Conservation (phyloP, 1,284 basidiomycete species). For the Irpex rosettiformis region DNA sequence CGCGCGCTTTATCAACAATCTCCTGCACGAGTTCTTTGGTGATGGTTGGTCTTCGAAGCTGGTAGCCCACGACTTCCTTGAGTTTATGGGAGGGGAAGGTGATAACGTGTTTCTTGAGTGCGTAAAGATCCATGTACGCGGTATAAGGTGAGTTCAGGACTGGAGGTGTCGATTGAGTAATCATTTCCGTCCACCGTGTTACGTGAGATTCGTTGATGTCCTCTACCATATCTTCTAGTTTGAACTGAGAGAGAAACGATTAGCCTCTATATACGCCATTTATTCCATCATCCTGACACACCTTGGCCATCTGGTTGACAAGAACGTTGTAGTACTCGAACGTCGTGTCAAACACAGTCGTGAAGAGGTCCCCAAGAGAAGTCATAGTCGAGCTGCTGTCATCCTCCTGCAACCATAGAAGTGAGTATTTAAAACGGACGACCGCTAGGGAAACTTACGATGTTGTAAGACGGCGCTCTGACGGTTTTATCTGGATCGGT, state of each 20-base stretch:
- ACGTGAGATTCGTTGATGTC: conserved; percentile 90
- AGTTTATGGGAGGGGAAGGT: conserved; percentile 67
- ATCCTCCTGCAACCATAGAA: conserved; percentile 58
- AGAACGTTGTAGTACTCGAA: conserved; percentile 83
- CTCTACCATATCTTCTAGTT: conserved; percentile 71
- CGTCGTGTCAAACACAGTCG: conserved; percentile 77
- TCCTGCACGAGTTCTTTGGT: conserved; percentile 64
- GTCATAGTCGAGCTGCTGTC: conserved; percentile 76
- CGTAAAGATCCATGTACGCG: conserved; percentile 80
- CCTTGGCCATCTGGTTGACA: conserved; percentile 68
- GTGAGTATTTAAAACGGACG: not conserved
- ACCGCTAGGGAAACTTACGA: conserved; percentile 42
- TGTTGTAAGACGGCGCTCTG: conserved; percentile 77
- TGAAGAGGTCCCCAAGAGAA: conserved; percentile 70
- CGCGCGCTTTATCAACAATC: conserved; percentile 77
- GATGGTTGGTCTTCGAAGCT: conserved; percentile 61
- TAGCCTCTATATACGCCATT: conserved; percentile 13
- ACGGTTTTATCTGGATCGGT: conserved; percentile 46
- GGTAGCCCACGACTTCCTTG: conserved; percentile 73
- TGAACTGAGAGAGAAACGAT: conserved; percentile 33
- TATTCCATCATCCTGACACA: conserved; percentile 23
- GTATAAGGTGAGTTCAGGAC: conserved; percentile 73
- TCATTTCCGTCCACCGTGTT: conserved; percentile 82
- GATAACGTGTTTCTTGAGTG: conserved; percentile 62
- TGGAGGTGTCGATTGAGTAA: conserved; percentile 69